A percentile compares a stretch with the other conserved stretches of the same genome.
These are phyloP conservation scores for Coemansia sp. DNA, from an alignment of 192 early-diverging fungal genomes.

Conservation along the genomic window DNA sequence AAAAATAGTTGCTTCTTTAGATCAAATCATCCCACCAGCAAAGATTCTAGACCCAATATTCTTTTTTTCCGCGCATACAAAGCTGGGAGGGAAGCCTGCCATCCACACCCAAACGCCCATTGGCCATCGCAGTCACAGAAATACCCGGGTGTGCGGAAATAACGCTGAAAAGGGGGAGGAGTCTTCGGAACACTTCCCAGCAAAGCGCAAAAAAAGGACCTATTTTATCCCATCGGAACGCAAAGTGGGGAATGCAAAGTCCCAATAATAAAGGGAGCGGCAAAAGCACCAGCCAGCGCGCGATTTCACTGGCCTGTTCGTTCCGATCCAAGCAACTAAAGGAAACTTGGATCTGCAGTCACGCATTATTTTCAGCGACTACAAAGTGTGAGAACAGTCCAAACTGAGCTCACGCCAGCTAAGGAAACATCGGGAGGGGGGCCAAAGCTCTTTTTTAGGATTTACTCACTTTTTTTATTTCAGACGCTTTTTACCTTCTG, in stretches of 20 bases:
- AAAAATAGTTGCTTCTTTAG: too few relatives aligned
- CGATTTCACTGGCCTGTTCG: constrained; percentile 1
- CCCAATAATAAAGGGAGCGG: too few relatives aligned
- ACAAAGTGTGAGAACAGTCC: too few relatives aligned
- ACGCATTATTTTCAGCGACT: background rate
- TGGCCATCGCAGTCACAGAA: background rate
- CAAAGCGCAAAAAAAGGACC: background rate
- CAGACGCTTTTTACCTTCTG: background rate
- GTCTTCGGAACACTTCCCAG: background rate
- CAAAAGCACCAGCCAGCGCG: background rate
- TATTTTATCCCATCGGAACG: background rate
- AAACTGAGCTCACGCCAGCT: too few relatives aligned
- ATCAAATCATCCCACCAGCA: too few relatives aligned
- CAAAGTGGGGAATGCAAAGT: background rate
- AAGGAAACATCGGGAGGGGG: too few relatives aligned
- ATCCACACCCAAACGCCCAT: too few relatives aligned
- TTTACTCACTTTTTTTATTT: background rate
- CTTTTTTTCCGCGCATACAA: too few relatives aligned
- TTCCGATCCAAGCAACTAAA: background rate
- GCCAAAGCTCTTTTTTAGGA: too few relatives aligned
- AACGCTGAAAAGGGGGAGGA: too few relatives aligned
- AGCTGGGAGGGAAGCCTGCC: too few relatives aligned
- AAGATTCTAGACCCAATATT: too few relatives aligned
- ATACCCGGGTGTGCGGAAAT: background rate
- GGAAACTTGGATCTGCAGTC: background rate